Base-by-base conservation (phyloP, 1,284 basidiomycete species). In the Somion occarium region DNA sequence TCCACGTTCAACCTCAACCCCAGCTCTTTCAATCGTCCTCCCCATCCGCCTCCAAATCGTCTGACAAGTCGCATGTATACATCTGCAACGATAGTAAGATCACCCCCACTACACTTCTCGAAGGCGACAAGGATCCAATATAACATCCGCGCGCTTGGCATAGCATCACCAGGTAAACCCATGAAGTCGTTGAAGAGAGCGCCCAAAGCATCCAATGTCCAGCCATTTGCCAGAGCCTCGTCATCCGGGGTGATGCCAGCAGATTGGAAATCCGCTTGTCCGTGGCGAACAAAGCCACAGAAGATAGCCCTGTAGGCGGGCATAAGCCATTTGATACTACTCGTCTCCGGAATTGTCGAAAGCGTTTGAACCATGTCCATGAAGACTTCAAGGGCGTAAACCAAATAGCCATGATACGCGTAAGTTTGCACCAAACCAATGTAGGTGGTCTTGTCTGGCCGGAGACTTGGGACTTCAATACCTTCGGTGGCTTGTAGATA, bases 251-350 rank as follows among this genome's bases (percentile, higher is more conserved):
- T 5, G 3, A 5, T 30, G 2, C 42, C 24, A 9, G 20, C 11
- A 13, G 23, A 13, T 9, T 24, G 2, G 30, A 12, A 51, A 45
- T 18, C 46, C 37, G 34, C 44, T 39, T 26, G 46, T 7, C 74
- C 83, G 56, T 89, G 82, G 12, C 79, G 76, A 5, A 76, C 71
- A 64, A 93, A 94, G 0, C 89, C 91, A 5, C 85, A 73, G 64
- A 94, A 92, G 22, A 94, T 66, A 5, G 81, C 78, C 12, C 86
- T 78, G 63, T 86, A 94, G 13, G 81, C 70, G 22, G 77, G 68
- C 44, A 57, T 27, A 44, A 30, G 34, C 27, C 3, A 38, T 27
- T 15, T 34, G 12, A 34, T 44, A 20, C 23, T 20, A 25, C 12
- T 22, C 20, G 13, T 24, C 25, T 20, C n/a, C 25, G n/a, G 18